These are phyloP conservation scores for Hypoxylon sp. DNA, from an alignment of 2,329 filamentous ascomycete species.

Conservation along the genomic window DNA sequence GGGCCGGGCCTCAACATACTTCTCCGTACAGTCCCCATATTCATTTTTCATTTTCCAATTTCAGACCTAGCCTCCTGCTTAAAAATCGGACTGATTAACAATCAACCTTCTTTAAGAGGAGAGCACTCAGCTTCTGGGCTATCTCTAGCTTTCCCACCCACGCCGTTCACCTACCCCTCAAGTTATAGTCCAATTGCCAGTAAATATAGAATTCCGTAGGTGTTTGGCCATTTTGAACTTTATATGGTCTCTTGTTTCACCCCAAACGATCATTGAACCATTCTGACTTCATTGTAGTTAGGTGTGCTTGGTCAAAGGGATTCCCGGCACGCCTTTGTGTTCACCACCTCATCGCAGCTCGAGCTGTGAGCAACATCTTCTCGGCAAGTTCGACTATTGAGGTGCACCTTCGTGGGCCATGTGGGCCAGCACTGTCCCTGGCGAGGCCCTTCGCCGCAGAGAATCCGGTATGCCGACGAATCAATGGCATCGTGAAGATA, in stretches of 20 bases:
- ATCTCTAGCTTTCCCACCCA: not conserved
- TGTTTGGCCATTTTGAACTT: not conserved
- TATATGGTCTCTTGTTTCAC: conserved; percentile 8
- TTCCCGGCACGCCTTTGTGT: conserved; percentile 2
- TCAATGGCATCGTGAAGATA: conserved; percentile 46
- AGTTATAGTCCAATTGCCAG: not conserved
- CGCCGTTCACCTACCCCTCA: not conserved
- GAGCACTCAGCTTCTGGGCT: not conserved
- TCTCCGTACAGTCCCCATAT: conserved; percentile 3
- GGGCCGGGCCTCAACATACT: conserved; percentile 25
- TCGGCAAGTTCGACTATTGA: not conserved
- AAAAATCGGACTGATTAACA: conserved; percentile 32
- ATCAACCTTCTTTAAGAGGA: conserved; percentile 18
- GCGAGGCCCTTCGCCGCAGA: conserved; percentile 52
- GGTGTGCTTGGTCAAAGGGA: conserved; percentile 1
- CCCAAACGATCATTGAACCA: not conserved
- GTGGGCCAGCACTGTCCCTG: conserved; percentile 53
- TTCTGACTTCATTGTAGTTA: not conserved
- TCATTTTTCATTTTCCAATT: conserved; percentile 7
- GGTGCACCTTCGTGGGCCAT: conserved; percentile 42
- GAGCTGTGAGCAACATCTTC: not conserved
- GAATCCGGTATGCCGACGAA: conserved; percentile 50
- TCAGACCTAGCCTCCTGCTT: conserved; percentile 22
- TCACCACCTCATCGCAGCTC: not conserved
- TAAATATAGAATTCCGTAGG: conserved; percentile 1